Conservation (phyloP, 2,329 filamentous ascomycete species). For the Sordariomycetes sp. region DNA sequence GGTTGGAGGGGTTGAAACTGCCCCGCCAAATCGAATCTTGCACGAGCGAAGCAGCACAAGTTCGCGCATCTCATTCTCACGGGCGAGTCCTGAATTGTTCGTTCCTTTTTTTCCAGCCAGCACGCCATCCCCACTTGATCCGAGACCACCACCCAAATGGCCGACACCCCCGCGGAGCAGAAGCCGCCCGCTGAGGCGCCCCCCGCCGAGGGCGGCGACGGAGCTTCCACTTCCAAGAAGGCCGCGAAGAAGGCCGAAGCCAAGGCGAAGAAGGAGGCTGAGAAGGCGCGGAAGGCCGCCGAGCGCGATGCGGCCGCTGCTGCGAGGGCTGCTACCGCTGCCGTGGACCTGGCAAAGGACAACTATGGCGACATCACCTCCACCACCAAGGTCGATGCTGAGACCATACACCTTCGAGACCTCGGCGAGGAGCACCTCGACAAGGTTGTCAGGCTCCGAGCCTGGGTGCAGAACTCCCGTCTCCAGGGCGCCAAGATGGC, state of each 20-base stretch:
- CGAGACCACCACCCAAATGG: conserved; percentile 13
- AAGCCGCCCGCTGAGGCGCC: conserved; percentile 1
- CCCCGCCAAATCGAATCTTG: neutral
- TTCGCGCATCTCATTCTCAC: neutral
- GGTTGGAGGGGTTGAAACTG: neutral
- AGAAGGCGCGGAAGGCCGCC: conserved; percentile 63
- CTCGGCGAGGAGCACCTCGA: conserved; percentile 56
- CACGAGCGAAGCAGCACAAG: neutral
- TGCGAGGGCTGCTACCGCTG: conserved; percentile 54
- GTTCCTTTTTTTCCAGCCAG: neutral
- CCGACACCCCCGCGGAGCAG: conserved; percentile 16
- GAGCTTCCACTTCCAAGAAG: conserved; percentile 54
- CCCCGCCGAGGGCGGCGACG: conserved; percentile 4
- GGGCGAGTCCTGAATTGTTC: neutral
- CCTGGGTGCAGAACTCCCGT: conserved; percentile 77
- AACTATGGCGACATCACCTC: conserved; percentile 67
- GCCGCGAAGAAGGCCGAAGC: conserved; percentile 74
- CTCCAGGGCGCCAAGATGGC: conserved; percentile 86
- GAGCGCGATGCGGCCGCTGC: conserved; percentile 65
- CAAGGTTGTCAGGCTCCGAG: conserved; percentile 65
- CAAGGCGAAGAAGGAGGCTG: conserved; percentile 81
- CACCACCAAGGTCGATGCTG: conserved; percentile 44
- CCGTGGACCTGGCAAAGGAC: conserved; percentile 59
- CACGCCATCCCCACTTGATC: neutral
- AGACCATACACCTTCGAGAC: conserved; percentile 48